These are phyloP conservation scores for Argentina anserina DNA, from an alignment of 306 rosid genomes.

Conservation along the genomic window DNA sequence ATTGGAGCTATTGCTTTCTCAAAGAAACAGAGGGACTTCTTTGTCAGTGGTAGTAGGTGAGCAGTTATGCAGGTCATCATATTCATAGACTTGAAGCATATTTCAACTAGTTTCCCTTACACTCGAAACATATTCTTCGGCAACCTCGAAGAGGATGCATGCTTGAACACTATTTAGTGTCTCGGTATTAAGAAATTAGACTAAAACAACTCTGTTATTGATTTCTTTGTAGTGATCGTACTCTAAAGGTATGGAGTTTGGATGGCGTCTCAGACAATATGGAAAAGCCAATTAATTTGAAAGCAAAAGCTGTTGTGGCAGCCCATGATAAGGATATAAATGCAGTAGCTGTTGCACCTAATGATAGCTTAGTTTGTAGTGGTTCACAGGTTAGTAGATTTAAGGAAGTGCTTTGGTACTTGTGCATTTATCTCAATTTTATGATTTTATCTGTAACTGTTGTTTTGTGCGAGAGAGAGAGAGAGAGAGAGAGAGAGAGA, in stretches of 20 bases:
- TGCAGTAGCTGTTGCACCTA: constrained; percentile 90
- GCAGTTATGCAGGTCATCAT: constrained; percentile 24
- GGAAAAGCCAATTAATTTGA: constrained; percentile 49
- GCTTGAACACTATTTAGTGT: not conserved
- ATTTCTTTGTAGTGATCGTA: constrained; percentile 63
- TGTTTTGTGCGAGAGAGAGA: constrained; percentile 11
- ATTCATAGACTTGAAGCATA: too few relatives aligned
- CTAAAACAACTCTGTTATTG: constrained; percentile 16
- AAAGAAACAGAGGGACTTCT: constrained; percentile 63
- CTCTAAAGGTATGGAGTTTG: constrained; percentile 89
- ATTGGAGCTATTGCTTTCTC: constrained; percentile 92
- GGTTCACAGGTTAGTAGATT: constrained; percentile 83
- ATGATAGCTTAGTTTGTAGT: constrained; percentile 89
- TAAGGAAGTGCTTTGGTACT: constrained; percentile 14
- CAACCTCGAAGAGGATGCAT: not conserved
- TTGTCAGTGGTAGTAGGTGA: constrained; percentile 94
- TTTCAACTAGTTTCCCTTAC: too few relatives aligned
- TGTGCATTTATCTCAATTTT: not conserved
- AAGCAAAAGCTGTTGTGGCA: constrained; percentile 86
- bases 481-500: constrained; percentile 23
- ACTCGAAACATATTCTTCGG: not conserved
- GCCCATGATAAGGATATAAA: constrained; percentile 98
- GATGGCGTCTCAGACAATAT: constrained; percentile 48
- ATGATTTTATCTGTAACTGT: not conserved
- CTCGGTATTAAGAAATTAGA: not conserved